Evolutionary conservation across 1,284 basidiomycete species (phyloP).

Genomic region (Apiotrichum brassicae): DNA sequence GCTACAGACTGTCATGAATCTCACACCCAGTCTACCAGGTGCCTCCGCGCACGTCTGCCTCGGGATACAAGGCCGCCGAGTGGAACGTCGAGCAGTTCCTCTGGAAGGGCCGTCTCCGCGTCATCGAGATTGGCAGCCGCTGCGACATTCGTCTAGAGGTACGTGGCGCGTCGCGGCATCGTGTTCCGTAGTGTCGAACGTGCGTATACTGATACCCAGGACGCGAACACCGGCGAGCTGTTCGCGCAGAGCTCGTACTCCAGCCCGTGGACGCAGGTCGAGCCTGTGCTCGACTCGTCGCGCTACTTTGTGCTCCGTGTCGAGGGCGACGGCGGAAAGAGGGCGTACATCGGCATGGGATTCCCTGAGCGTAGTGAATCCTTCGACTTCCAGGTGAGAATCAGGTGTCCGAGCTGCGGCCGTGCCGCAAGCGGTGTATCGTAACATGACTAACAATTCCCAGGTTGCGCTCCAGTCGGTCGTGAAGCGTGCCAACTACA

Average conservation of each 20-base stretch:
- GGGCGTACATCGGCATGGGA: slow-evolving; percentile 90
- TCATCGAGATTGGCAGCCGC: slow-evolving; percentile 38
- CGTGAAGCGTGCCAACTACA: slow-evolving; percentile 61
- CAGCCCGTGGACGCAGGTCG: slow-evolving; percentile 67
- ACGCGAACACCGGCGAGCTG: slow-evolving; percentile 48
- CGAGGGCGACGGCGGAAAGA: slow-evolving; percentile 69
- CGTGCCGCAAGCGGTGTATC: slow-evolving; percentile 56
- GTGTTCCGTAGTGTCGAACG: neutral
- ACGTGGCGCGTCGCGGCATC: slow-evolving; percentile 8
- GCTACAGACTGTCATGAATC: neutral
- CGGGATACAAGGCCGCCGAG: slow-evolving; percentile 46
- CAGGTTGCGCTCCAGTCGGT: slow-evolving; percentile 88
- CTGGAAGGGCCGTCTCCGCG: slow-evolving; percentile 47
- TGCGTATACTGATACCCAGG: slow-evolving; percentile 21
- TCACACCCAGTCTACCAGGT: slow-evolving; percentile 44
- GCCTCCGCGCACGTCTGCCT: slow-evolving; percentile 43
- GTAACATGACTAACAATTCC: slow-evolving; percentile 13
- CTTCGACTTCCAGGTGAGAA: slow-evolving; percentile 65
- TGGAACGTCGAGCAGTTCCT: slow-evolving; percentile 47
- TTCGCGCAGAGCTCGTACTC: slow-evolving; percentile 91
- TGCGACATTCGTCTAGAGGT: slow-evolving; percentile 47
- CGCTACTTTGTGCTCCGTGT: slow-evolving; percentile 92
- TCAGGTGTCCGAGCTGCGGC: neutral
- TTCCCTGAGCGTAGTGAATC: slow-evolving; percentile 85
- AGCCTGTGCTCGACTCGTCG: slow-evolving; percentile 91